These are phyloP conservation scores for Hibiscus tridactylites DNA, from an alignment of 345 rosid species.

Conservation along the genomic window DNA sequence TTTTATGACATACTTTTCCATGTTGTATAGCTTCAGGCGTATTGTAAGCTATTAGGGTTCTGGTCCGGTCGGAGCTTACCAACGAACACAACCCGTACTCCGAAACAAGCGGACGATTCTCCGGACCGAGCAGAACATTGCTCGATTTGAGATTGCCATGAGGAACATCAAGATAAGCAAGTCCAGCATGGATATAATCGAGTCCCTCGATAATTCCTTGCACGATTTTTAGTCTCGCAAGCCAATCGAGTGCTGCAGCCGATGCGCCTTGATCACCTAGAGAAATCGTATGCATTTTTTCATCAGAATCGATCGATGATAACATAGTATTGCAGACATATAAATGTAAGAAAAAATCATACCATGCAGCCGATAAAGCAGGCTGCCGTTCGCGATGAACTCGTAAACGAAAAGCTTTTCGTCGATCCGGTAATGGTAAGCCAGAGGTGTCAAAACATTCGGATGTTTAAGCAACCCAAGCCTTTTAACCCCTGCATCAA, in stretches of 20 bases:
- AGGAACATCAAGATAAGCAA: slow-evolving; percentile 37
- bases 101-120: slow-evolving; percentile 50
- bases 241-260: slow-evolving; percentile 45
- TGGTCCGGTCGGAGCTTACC: slow-evolving; percentile 19
- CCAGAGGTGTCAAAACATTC: slow-evolving; percentile 55
- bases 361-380: slow-evolving; percentile 62
- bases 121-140: slow-evolving; percentile 46
- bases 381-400: slow-evolving; percentile 48
- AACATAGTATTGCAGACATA: neutral
- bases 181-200: slow-evolving; percentile 42
- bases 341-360: neutral
- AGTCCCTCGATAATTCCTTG: slow-evolving; percentile 57
- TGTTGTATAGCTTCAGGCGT: slow-evolving; percentile 48
- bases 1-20: slow-evolving; percentile 39
- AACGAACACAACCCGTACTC: slow-evolving; percentile 51
- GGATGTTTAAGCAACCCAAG: slow-evolving; percentile 44
- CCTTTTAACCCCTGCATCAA: slow-evolving; percentile 47
- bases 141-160: slow-evolving; percentile 88
- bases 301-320: neutral
- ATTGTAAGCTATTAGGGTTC: slow-evolving; percentile 42
- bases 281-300: neutral
- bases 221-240: slow-evolving; percentile 44
- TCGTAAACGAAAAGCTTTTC: slow-evolving; percentile 68
- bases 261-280: slow-evolving; percentile 41
- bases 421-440: slow-evolving; percentile 56